Conservation (phyloP, 116 monocot species). For the Trichopus zeylanicus region DNA sequence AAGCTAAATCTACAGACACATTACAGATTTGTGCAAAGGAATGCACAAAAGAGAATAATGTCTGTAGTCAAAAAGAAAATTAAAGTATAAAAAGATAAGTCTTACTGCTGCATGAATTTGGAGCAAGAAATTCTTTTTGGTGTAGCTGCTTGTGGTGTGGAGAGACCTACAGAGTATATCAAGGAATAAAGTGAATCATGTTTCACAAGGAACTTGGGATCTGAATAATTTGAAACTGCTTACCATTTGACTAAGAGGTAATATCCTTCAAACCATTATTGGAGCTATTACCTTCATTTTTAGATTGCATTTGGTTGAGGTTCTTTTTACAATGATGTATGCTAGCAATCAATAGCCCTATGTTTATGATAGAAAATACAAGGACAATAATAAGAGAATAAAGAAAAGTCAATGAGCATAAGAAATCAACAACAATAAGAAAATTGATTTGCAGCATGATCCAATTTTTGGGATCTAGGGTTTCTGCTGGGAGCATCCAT, state of each 20-base stretch:
- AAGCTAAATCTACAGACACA: neutral
- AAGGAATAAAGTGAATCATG: too few relatives aligned
- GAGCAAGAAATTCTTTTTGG: slow-evolving; percentile 6
- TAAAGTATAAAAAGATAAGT: neutral
- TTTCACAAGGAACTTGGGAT: too few relatives aligned
- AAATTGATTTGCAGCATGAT: too few relatives aligned
- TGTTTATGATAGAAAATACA: too few relatives aligned
- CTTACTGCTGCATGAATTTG: slow-evolving; percentile 18
- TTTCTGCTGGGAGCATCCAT: slow-evolving; percentile 58
- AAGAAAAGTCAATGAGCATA: too few relatives aligned
- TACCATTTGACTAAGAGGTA: neutral
- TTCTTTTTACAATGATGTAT: too few relatives aligned
- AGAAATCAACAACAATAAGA: too few relatives aligned
- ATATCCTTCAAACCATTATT: slow-evolving; percentile 6
- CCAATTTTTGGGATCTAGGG: too few relatives aligned
- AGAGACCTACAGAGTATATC: slow-evolving; percentile 5
- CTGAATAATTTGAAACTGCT: neutral
- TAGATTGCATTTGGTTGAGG: neutral
- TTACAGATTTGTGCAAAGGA: neutral
- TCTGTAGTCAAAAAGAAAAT: neutral
- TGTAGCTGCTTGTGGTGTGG: neutral
- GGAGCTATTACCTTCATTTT: slow-evolving; percentile 2
- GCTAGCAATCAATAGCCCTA: too few relatives aligned
- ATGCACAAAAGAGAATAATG: neutral
- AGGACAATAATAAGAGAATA: too few relatives aligned